These are phyloP conservation scores for Fagus crenata DNA, from an alignment of 306 rosid genomes.

Conservation along the genomic window DNA sequence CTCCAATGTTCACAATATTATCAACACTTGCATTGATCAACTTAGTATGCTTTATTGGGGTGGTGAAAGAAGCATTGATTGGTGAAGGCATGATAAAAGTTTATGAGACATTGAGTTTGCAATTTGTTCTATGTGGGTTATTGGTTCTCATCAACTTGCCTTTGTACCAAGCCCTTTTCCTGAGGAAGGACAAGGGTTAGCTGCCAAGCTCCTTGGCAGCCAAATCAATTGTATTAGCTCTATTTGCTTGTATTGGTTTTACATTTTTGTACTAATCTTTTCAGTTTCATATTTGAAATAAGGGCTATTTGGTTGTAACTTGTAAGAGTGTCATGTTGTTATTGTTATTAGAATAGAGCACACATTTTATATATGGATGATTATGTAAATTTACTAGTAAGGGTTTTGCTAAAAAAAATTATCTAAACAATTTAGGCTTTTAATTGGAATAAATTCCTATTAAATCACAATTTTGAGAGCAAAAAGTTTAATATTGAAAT, in stretches of 20 bases:
- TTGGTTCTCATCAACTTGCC: constrained; percentile 67
- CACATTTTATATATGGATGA: too few relatives aligned
- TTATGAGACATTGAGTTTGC: constrained; percentile 49
- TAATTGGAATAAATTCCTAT: too few relatives aligned
- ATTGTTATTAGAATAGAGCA: too few relatives aligned
- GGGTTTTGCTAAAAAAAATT: too few relatives aligned
- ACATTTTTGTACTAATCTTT: constrained; percentile 22
- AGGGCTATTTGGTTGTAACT: too few relatives aligned
- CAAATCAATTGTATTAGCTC: constrained; percentile 48
- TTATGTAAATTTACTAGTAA: too few relatives aligned
- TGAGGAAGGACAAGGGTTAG: constrained; percentile 71
- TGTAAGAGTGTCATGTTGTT: too few relatives aligned
- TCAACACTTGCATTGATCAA: constrained; percentile 65
- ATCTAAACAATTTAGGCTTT: too few relatives aligned
- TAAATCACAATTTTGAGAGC: too few relatives aligned
- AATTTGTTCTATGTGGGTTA: constrained; percentile 55
- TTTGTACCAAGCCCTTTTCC: constrained; percentile 62
- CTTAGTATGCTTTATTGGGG: constrained; percentile 54
- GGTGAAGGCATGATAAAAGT: constrained; percentile 28
- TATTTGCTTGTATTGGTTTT: constrained; percentile 28
- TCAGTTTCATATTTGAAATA: background rate
- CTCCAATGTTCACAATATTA: constrained; percentile 61
- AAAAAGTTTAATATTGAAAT: too few relatives aligned
- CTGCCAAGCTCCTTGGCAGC: constrained; percentile 52
- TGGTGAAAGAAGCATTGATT: constrained; percentile 41